Evolutionary conservation across 2,329 filamentous ascomycete genomes (phyloP).

Genomic region (Grosmannia serpens): DNA sequence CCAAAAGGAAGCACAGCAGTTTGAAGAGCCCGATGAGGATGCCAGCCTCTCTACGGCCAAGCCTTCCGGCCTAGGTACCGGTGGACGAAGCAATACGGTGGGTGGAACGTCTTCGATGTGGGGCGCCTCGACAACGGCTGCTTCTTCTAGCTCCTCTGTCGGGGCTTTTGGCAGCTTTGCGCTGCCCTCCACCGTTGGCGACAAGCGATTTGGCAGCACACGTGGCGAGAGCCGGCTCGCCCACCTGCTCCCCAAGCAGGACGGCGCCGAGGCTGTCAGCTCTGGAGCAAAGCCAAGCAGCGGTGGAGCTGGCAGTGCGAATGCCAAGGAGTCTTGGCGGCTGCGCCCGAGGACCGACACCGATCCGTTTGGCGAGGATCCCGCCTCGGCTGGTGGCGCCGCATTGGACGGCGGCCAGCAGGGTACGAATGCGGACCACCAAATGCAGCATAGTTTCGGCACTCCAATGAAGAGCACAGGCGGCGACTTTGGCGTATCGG

Average conservation of each 20-base stretch:
- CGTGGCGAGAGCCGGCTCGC: conserved; percentile 76
- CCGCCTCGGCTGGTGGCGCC: conserved; percentile 42
- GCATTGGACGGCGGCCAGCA: not conserved
- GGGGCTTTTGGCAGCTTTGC: conserved; percentile 88
- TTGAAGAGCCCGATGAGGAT: conserved; percentile 42
- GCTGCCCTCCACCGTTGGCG: conserved; percentile 47
- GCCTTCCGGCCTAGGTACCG: conserved; percentile 28
- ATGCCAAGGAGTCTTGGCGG: conserved; percentile 36
- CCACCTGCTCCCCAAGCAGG: conserved; percentile 52
- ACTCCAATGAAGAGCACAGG: conserved; percentile 43
- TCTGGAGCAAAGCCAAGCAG: not conserved
- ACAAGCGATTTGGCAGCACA: conserved; percentile 63
- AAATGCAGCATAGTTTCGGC: conserved; percentile 36
- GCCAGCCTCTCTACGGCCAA: conserved; percentile 20
- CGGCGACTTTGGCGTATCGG: conserved; percentile 52
- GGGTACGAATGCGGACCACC: conserved; percentile 18
- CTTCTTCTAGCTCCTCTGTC: conserved; percentile 54
- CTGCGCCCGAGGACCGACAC: conserved; percentile 57
- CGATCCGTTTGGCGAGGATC: conserved; percentile 61
- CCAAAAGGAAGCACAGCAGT: conserved; percentile 35
- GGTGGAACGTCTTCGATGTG: conserved; percentile 27
- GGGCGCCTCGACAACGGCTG: conserved; percentile 35
- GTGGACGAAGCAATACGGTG: conserved; percentile 44
- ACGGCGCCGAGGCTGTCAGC: conserved; percentile 14
- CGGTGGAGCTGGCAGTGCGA: not conserved